A percentile compares a stretch with the other conserved stretches of the same genome.
phyloP scores from a whole-genome alignment of 805 yeast species.

The Pichia thaimueangensis region DNA sequence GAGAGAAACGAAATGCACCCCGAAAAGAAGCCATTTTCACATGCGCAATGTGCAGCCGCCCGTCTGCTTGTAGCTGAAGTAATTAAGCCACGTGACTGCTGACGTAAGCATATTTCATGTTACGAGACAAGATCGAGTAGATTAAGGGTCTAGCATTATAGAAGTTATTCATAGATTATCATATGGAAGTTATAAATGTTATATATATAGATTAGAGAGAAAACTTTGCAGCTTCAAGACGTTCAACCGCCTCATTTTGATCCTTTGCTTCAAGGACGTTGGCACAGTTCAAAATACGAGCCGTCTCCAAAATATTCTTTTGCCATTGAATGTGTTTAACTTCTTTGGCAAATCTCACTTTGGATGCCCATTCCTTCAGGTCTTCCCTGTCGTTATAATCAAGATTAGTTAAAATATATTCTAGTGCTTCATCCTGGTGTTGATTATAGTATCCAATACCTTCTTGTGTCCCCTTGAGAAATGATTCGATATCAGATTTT shows the following conservation, averaged over 20 bases:
- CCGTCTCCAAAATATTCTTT: conserved; percentile 48
- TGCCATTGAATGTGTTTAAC: conserved; percentile 45
- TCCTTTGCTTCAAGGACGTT: conserved; percentile 40
- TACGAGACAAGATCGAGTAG: too few relatives aligned
- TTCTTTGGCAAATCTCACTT: conserved; percentile 56
- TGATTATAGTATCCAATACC: conserved; percentile 63
- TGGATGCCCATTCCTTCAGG: conserved; percentile 74
- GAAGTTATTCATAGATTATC: too few relatives aligned
- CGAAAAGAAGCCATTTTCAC: too few relatives aligned
- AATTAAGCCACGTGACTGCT: too few relatives aligned
- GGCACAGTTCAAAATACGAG: conserved; percentile 52
- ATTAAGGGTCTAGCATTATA: too few relatives aligned
- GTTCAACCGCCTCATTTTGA: conserved; percentile 1
- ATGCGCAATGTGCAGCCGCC: too few relatives aligned
- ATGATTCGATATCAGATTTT: conserved; percentile 28
- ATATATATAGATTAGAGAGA: too few relatives aligned
- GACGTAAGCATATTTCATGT: too few relatives aligned
- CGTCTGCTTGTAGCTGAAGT: too few relatives aligned
- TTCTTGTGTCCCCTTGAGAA: conserved; percentile 49
- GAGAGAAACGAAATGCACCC: too few relatives aligned
- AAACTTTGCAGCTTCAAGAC: too few relatives aligned
- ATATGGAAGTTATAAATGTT: too few relatives aligned
- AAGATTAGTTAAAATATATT: conserved; percentile 56
- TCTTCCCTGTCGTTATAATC: conserved; percentile 68
- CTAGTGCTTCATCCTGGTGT: conserved; percentile 58